These are phyloP conservation scores for Trametes cingulata DNA, from an alignment of 768 basidiomycete genomes.

Conservation along the genomic window DNA sequence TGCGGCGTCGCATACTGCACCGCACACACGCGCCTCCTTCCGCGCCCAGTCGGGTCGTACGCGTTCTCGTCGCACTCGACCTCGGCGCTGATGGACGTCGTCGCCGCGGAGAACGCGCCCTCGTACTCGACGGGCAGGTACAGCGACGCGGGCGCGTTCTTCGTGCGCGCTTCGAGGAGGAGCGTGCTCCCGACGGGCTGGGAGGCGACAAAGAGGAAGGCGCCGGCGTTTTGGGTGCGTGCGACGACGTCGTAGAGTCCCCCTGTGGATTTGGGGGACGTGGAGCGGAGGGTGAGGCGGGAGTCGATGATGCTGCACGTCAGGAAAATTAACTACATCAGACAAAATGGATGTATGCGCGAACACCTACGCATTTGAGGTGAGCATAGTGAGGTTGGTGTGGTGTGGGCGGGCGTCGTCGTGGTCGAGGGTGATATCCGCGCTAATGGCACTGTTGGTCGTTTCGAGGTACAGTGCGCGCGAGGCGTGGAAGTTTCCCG, in stretches of 20 bases:
- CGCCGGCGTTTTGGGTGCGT: conserved; percentile 35
- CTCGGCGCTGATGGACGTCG: conserved; percentile 12
- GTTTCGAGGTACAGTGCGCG: conserved; percentile 38
- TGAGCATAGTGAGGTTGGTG: conserved; percentile 35
- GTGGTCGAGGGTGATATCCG: conserved; percentile 40
- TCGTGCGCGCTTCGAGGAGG: conserved; percentile 31
- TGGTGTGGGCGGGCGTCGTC: conserved; percentile 24
- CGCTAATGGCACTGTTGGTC: conserved; percentile 43
- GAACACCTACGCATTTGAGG: conserved; percentile 46
- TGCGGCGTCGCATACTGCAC: background rate
- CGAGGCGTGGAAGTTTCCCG: conserved; percentile 42
- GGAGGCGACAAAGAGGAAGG: conserved; percentile 33
- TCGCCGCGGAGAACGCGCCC: conserved; percentile 35
- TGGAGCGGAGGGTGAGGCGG: conserved; percentile 23
- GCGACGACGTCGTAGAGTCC: conserved; percentile 37
- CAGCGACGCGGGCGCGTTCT: conserved; percentile 38
- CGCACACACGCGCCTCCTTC: conserved; percentile 11
- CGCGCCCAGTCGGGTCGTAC: conserved; percentile 24
- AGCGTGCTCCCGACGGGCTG: conserved; percentile 39
- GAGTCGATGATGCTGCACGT: conserved; percentile 22
- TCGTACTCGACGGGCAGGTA: conserved; percentile 39
- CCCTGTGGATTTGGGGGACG: conserved; percentile 13
- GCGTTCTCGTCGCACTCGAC: conserved; percentile 7
- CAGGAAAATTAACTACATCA: background rate
- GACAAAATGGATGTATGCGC: background rate